Evolutionary conservation across 2,329 filamentous ascomycete genomes (phyloP), one percentile per base, ranked within the genome.

Genomic region (Monosporascus sp.): DNA sequence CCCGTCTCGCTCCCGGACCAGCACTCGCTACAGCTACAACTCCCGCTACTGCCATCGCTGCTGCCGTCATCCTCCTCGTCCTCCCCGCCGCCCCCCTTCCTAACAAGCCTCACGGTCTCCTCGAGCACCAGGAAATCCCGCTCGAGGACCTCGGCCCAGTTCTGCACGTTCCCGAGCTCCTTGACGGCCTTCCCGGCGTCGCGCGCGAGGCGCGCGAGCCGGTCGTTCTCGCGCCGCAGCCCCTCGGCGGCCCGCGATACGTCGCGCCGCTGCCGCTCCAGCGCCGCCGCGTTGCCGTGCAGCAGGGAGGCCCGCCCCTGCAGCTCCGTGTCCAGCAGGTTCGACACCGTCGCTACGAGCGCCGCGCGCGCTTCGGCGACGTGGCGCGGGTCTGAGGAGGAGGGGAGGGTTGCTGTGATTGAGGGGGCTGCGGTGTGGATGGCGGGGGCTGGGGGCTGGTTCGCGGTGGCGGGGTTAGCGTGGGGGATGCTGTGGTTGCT

Each of bases 121-220:
- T 85, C 82, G 7, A 88, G 65, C 45, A 85, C 78, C 52, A 86
- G 58, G 58, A 88, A 84, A 60, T 86, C 82, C 55, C 82, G 70
- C 76, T 86, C 89, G 64, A 93, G 76, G 72, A 91, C 83, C 78
- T 94, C 89, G 22, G 89, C 88, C 89, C 89, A 94, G 69, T 92
- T 92, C 76, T 93, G 88, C 65, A 93, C 81, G 66, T 91, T 86
- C 24, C 89, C 88, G 56, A 91, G 75, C 76, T 91, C 88, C 73
- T 91, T 92, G 55, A 93, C 74, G 64, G 78, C 79, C 59, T 79
- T 78, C 46, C 81, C 80, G 37, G 85, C 85, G 54, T 78, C 78
- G 60, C 81, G 80, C 5, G 84, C 84, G 61, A 89, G 75, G 59
- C 79, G 79, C 59, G 82, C 79, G 65, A 89, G 78, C 69, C 82